phyloP scores from a whole-genome alignment of 2,329 filamentous ascomycete genomes.

The Colletotrichum sp. region DNA sequence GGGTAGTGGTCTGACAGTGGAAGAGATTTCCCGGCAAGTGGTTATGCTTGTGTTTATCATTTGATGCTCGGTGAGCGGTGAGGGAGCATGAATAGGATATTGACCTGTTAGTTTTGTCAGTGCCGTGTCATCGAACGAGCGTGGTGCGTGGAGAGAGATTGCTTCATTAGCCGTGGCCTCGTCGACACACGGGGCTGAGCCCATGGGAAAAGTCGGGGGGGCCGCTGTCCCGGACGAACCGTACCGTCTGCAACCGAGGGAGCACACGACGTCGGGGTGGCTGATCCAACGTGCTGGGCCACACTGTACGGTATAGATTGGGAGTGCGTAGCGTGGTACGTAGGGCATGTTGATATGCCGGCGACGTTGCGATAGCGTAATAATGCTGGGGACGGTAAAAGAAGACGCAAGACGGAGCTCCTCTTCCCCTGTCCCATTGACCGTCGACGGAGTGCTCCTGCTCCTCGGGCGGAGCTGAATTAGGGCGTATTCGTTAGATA shows the following conservation, averaged over 20 bases:
- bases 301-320: background rate
- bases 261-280: background rate
- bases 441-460: background rate
- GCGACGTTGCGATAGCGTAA: background rate
- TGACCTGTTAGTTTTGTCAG: background rate
- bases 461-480: background rate
- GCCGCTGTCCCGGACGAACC: background rate
- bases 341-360: background rate
- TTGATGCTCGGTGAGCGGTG: constrained; percentile 1
- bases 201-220: background rate
- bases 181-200: background rate
- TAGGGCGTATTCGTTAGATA: background rate
- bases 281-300: background rate
- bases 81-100: background rate
- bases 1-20: background rate
- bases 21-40: background rate
- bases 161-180: background rate
- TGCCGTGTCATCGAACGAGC: background rate
- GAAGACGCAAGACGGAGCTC: background rate
- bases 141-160: constrained; percentile 2
- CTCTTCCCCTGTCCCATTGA: background rate
- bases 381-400: background rate
- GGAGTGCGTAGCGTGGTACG: background rate
- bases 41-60: background rate
- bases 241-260: background rate